Conservation (phyloP, 257 asterid genomes). For the Schizonepeta tenuifolia region DNA sequence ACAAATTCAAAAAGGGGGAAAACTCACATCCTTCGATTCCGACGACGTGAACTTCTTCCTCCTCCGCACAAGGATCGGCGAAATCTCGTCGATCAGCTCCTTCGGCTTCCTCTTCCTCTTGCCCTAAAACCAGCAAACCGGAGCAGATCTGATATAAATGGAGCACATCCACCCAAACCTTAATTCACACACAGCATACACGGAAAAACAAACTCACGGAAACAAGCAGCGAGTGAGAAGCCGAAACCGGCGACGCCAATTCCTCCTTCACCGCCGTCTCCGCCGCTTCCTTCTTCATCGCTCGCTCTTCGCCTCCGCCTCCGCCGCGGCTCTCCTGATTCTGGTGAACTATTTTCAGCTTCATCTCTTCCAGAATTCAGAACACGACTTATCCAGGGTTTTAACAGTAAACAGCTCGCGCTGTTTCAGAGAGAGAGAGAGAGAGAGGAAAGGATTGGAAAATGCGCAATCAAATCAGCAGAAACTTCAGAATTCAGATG, state of each 20-base stretch:
- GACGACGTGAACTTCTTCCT: conserved; percentile 51
- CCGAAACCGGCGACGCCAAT: conserved; percentile 32
- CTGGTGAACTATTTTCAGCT: conserved; percentile 70
- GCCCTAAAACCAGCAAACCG: conserved; percentile 52
- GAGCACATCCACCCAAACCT: conserved; percentile 18
- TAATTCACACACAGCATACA: conserved; percentile 3
- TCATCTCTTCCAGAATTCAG: conserved; percentile 46
- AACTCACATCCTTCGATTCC: conserved; percentile 52
- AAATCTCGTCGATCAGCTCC: conserved; percentile 72
- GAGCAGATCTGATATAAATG: conserved; percentile 63
- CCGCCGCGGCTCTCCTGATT: conserved; percentile 49
- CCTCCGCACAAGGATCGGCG: conserved; percentile 52
- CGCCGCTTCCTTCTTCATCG: conserved; percentile 38
- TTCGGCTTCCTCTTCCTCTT: conserved; percentile 90
- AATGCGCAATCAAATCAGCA: neutral
- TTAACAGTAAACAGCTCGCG: neutral
- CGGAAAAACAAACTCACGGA: conserved; percentile 35
- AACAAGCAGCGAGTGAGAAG: conserved; percentile 41
- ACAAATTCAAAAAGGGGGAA: neutral
- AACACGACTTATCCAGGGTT: conserved; percentile 9
- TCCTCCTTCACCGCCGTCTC: conserved; percentile 36
- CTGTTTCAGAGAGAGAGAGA: neutral
- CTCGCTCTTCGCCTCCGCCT: conserved; percentile 40
- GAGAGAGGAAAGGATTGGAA: neutral
- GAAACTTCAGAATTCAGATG: neutral